A percentile compares a stretch with the other conserved stretches of the same genome.
phyloP scores from a whole-genome alignment of 1,139 yeast genomes.

The Pichia sp. region DNA sequence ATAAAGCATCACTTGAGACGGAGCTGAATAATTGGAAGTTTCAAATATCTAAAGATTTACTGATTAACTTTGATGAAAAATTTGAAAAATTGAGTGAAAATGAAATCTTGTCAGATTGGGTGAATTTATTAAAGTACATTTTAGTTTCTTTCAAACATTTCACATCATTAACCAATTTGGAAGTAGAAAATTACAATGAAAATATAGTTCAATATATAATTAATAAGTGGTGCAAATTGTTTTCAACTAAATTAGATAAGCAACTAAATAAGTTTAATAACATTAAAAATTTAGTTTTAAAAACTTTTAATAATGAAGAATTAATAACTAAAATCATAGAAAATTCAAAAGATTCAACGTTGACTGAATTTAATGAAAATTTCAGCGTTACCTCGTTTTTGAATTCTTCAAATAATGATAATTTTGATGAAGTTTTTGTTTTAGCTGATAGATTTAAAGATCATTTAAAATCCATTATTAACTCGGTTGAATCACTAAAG shows the following conservation, averaged over 20 bases:
- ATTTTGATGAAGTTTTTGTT: conserved; percentile 15
- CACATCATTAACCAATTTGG: conserved; percentile 25
- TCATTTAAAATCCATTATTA: conserved; percentile 12
- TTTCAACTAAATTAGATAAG: conserved; percentile 9
- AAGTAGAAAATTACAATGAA: background rate
- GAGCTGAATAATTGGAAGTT: conserved; percentile 19
- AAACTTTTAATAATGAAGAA: conserved; percentile 13
- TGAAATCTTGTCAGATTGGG: conserved; percentile 15
- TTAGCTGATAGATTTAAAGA: conserved; percentile 19
- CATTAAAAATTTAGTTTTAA: conserved; percentile 17
- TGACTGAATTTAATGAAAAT: conserved; percentile 18
- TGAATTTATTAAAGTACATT: conserved; percentile 16
- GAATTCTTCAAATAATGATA: conserved; percentile 2
- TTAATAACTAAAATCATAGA: conserved; percentile 3
- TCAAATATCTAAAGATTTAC: conserved; percentile 6
- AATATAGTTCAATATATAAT: conserved; percentile 16
- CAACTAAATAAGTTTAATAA: conserved; percentile 17
- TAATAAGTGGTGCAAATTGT: conserved; percentile 18
- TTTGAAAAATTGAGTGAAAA: background rate
- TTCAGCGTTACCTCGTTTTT: conserved; percentile 18
- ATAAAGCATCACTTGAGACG: conserved; percentile 5
- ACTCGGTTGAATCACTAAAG: conserved; percentile 19
- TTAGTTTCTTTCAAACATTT: conserved; percentile 26
- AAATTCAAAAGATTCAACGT: conserved; percentile 14
- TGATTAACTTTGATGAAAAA: conserved; percentile 1